phyloP scores from a whole-genome alignment of 306 rosid species.

The Quercus wislizeni region DNA sequence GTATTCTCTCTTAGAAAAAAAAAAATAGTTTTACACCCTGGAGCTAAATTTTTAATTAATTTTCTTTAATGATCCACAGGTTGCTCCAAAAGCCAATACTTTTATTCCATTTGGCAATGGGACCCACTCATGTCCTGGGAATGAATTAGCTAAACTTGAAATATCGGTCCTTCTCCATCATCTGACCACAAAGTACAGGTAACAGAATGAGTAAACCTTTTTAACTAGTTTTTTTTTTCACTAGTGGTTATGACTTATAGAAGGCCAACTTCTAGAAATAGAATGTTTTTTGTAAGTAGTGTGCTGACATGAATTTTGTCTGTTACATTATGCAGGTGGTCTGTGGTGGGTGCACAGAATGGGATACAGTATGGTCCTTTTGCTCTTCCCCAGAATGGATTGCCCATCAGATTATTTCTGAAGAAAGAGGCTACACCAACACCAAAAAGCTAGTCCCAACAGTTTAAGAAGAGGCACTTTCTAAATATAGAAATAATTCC shows the following conservation, averaged over 20 bases:
- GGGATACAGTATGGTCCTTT: constrained; percentile 98
- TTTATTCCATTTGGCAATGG: constrained; percentile 99
- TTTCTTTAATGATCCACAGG: constrained; percentile 39
- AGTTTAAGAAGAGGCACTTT: constrained; percentile 13
- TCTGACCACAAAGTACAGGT: constrained; percentile 93
- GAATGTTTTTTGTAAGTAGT: constrained; percentile 17
- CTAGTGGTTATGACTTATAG: not conserved
- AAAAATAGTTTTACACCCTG: not conserved
- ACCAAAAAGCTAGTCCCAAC: constrained; percentile 12
- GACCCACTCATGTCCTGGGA: constrained; percentile 92
- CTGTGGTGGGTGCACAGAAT: constrained; percentile 55
- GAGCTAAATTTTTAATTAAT: not conserved
- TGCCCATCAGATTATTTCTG: constrained; percentile 65
- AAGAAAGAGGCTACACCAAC: constrained; percentile 25
- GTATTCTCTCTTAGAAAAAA: no score
- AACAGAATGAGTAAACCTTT: no score
- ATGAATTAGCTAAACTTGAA: constrained; percentile 93
- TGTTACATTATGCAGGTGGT: constrained; percentile 58
- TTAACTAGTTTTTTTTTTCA: not conserved
- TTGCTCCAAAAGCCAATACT: constrained; percentile 80
- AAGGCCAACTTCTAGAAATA: constrained; percentile 21
- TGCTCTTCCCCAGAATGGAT: constrained; percentile 92
- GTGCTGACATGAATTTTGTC: not conserved
- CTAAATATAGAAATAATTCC: constrained; percentile 31
- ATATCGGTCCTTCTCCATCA: constrained; percentile 84